These are phyloP conservation scores for Penicilliopsis zonata DNA, from an alignment of 495 filamentous ascomycete species.

Conservation along the genomic window DNA sequence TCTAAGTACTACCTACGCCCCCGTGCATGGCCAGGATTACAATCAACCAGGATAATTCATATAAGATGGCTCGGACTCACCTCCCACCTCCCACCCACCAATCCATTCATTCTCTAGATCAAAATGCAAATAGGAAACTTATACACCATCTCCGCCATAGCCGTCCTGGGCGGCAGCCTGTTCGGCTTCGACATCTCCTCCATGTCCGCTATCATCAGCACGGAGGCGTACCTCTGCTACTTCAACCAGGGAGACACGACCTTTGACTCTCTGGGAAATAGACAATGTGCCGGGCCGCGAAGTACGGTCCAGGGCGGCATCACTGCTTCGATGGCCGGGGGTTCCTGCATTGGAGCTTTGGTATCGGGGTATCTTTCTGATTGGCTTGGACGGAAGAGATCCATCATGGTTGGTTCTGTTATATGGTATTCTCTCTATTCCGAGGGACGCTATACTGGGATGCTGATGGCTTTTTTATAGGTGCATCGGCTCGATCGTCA, in stretches of 20 bases:
- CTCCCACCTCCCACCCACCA: neutral
- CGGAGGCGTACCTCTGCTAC: slow-evolving; percentile 46
- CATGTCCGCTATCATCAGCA: slow-evolving; percentile 48
- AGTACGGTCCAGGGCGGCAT: slow-evolving; percentile 44
- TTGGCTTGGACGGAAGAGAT: slow-evolving; percentile 49
- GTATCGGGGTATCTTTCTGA: slow-evolving; percentile 57
- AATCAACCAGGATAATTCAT: too few species aligned
- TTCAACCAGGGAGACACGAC: slow-evolving; percentile 39
- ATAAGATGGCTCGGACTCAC: too few species aligned
- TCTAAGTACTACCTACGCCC: too few species aligned
- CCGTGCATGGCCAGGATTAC: too few species aligned
- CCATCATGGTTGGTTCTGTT: slow-evolving; percentile 51
- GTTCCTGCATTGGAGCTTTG: slow-evolving; percentile 63
- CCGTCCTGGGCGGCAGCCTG: slow-evolving; percentile 66
- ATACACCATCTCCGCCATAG: slow-evolving; percentile 62
- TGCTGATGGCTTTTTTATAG: slow-evolving; percentile 15
- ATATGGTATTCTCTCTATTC: slow-evolving; percentile 38
- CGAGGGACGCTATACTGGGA: neutral
- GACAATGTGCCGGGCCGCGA: slow-evolving; percentile 15
- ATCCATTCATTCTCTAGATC: too few species aligned
- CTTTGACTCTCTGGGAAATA: slow-evolving; percentile 16
- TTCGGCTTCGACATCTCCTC: slow-evolving; percentile 78
- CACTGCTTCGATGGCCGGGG: slow-evolving; percentile 60
- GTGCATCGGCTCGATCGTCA: slow-evolving; percentile 53
- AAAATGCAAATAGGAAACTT: slow-evolving; percentile 35